Evolutionary conservation across 2,329 filamentous ascomycete genomes (phyloP).

Genomic region (Clathrospora elynae): DNA sequence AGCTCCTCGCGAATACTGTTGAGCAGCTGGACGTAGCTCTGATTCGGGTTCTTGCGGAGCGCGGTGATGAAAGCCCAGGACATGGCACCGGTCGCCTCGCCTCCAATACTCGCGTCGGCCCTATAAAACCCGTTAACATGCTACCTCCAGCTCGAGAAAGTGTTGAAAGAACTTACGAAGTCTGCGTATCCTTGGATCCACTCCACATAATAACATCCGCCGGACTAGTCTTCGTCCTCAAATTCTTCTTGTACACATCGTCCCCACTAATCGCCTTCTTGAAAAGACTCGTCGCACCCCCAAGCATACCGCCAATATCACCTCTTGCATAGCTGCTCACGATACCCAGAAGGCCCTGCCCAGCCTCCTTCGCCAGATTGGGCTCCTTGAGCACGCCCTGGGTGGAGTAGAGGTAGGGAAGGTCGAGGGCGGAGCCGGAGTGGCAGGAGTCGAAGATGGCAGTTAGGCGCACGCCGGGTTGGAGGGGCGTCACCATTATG

Average conservation of each 20-base stretch:
- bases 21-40: constrained; percentile 93
- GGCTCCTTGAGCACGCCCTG: constrained; percentile 81
- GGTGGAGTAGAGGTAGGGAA: constrained; percentile 80
- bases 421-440: constrained; percentile 75
- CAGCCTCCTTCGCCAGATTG: constrained; percentile 79
- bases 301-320: constrained; percentile 80
- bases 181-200: constrained; percentile 94
- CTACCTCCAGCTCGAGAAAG: no score
- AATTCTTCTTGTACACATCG: constrained; percentile 76
- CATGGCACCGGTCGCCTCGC: constrained; percentile 96
- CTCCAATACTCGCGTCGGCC: constrained; percentile 84
- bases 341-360: constrained; percentile 70
- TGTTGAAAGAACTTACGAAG: constrained; percentile 85
- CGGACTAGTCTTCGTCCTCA: constrained; percentile 87
- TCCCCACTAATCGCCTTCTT: constrained; percentile 86
- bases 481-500: constrained; percentile 77
- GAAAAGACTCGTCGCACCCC: constrained; percentile 78
- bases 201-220: constrained; percentile 99
- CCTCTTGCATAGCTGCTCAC: constrained; percentile 81
- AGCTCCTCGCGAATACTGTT: constrained; percentile 95
- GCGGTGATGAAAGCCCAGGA: constrained; percentile 94
- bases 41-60: constrained; percentile 89
- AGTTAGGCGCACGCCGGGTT: constrained; percentile 80
- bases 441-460: constrained; percentile 84
- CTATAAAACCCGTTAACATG: constrained; percentile 53